phyloP scores from a whole-genome alignment of 768 basidiomycete species.

The Lentinula aciculospora region DNA sequence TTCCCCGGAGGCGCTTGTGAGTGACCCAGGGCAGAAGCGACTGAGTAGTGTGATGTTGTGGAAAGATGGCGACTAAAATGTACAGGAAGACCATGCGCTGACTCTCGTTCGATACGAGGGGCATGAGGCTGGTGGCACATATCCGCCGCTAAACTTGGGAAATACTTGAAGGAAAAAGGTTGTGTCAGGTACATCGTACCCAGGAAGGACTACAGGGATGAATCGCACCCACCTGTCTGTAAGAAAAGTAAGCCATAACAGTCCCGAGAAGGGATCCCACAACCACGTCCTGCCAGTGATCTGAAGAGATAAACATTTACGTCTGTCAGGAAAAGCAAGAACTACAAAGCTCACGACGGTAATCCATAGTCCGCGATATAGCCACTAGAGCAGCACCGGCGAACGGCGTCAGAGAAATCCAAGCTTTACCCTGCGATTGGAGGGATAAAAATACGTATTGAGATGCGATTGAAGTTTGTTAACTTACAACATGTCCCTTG shows the following conservation, averaged over 20 bases:
- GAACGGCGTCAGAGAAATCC: slow-evolving; percentile 77
- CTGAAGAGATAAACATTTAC: slow-evolving; percentile 27
- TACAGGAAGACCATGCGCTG: slow-evolving; percentile 30
- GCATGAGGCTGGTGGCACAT: slow-evolving; percentile 63
- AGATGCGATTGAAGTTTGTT: not conserved
- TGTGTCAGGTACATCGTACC: not conserved
- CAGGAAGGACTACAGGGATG: not conserved
- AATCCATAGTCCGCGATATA: slow-evolving; percentile 88
- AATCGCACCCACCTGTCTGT: slow-evolving; percentile 48
- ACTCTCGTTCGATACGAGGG: slow-evolving; percentile 55
- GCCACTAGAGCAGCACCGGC: slow-evolving; percentile 74
- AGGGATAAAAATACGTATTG: not conserved
- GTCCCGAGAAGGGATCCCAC: slow-evolving; percentile 76
- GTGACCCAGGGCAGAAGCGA: not conserved
- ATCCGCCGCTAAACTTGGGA: slow-evolving; percentile 58
- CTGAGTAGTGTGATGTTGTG: not conserved
- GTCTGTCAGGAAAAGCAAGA: no score
- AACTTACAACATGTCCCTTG: slow-evolving; percentile 62
- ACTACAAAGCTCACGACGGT: slow-evolving; percentile 48
- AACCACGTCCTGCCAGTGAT: slow-evolving; percentile 91
- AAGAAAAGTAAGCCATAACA: slow-evolving; percentile 63
- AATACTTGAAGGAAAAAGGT: slow-evolving; percentile 36
- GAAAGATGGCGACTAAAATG: not conserved
- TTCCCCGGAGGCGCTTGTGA: not conserved
- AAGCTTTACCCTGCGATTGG: slow-evolving; percentile 58